Conservation (phyloP, 345 rosid genomes). For the Turritis glabra region DNA sequence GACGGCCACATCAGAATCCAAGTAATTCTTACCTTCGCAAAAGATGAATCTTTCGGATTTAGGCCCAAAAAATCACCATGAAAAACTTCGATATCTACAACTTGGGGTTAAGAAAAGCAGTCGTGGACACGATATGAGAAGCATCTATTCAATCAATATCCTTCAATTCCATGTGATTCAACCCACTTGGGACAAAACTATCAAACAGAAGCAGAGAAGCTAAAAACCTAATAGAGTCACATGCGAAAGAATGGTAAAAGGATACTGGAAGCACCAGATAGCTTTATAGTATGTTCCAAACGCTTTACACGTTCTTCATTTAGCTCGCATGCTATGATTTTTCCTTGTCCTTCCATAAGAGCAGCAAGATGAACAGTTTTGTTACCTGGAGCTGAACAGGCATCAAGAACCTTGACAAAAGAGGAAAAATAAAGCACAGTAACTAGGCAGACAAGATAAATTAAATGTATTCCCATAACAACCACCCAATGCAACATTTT, state of each 20-base stretch:
- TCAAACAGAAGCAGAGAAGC: background rate
- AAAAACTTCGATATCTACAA: constrained; percentile 47
- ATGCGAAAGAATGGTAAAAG: constrained; percentile 37
- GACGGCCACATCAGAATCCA: background rate
- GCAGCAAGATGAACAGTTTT: constrained; percentile 96
- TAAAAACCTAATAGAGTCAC: background rate
- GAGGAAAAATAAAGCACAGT: constrained; percentile 22
- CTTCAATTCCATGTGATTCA: background rate
- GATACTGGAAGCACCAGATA: constrained; percentile 91
- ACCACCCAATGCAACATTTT: constrained; percentile 9
- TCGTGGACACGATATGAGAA: background rate
- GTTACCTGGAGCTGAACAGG: constrained; percentile 98
- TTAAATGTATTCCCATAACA: background rate
- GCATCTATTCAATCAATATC: background rate
- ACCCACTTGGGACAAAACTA: background rate
- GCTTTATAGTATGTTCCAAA: constrained; percentile 66
- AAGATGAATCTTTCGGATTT: constrained; percentile 58
- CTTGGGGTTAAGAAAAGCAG: constrained; percentile 42
- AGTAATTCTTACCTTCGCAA: constrained; percentile 53
- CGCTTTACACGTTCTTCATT: constrained; percentile 69
- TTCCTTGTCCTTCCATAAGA: constrained; percentile 82
- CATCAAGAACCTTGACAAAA: constrained; percentile 83
- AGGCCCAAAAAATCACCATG: constrained; percentile 70
- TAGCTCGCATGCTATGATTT: constrained; percentile 77
- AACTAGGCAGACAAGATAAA: constrained; percentile 10